These are phyloP conservation scores for Coemansia asiatica DNA, from an alignment of 192 early-diverging fungal genomes.

Conservation along the genomic window DNA sequence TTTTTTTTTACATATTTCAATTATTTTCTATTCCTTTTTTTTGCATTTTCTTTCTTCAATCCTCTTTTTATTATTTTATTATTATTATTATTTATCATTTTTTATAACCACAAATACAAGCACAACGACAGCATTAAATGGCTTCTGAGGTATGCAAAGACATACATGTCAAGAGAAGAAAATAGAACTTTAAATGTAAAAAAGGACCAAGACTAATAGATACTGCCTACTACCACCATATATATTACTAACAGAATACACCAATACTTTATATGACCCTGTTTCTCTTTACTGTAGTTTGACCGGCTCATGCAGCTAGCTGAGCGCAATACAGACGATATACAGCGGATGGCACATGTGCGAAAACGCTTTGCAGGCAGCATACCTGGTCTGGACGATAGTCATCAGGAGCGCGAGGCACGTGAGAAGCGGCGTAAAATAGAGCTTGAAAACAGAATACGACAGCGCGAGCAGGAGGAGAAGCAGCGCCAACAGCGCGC, in stretches of 20 bases:
- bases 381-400: neutral
- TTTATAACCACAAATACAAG: neutral
- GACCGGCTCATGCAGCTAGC: slow-evolving; percentile 51
- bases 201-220: neutral
- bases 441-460: slow-evolving; percentile 34
- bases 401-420: slow-evolving; percentile 15
- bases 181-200: too few relatives aligned
- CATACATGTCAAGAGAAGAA: too few relatives aligned
- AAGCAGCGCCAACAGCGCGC: slow-evolving; percentile 15
- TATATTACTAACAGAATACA: neutral
- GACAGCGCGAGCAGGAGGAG: slow-evolving; percentile 38
- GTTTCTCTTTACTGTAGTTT: slow-evolving; percentile 27
- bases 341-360: slow-evolving; percentile 31
- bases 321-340: slow-evolving; percentile 47
- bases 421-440: slow-evolving; percentile 31
- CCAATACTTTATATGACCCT: neutral
- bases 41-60: neutral
- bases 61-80: neutral
- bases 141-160: slow-evolving; percentile 23
- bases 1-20: slow-evolving; percentile 5
- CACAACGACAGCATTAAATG: slow-evolving; percentile 15
- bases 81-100: neutral
- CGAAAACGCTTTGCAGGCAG: slow-evolving; percentile 23
- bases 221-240: neutral
- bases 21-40: neutral